Conservation (phyloP, 2,329 filamentous ascomycete species). For the Paracorniculantispora psalliotae region DNA sequence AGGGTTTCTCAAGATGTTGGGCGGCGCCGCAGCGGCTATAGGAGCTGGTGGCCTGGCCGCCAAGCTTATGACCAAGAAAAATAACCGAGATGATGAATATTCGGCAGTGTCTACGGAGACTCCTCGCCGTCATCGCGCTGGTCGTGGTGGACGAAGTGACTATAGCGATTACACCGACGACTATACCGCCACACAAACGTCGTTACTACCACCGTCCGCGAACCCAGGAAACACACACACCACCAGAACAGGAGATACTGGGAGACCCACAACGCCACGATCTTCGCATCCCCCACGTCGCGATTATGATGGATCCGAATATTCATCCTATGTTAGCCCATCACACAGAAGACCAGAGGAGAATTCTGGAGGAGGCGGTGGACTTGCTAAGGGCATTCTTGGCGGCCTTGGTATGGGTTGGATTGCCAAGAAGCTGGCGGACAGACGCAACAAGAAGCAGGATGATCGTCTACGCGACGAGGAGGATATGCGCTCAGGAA, state of each 20-base stretch:
- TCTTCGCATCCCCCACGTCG: slow-evolving; percentile 38
- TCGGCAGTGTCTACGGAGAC: slow-evolving; percentile 60
- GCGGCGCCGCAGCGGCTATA: slow-evolving; percentile 55
- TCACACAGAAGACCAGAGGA: slow-evolving; percentile 50
- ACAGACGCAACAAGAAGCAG: slow-evolving; percentile 45
- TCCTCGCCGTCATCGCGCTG: slow-evolving; percentile 43
- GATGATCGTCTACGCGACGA: slow-evolving; percentile 41
- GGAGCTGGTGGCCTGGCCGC: slow-evolving; percentile 60
- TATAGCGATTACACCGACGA: slow-evolving; percentile 43
- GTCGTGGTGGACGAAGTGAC: slow-evolving; percentile 43
- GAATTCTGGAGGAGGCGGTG: slow-evolving; percentile 39
- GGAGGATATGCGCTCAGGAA: slow-evolving; percentile 53
- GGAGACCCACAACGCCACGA: slow-evolving; percentile 45
- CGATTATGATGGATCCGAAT: slow-evolving; percentile 50
- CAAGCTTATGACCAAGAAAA: slow-evolving; percentile 50
- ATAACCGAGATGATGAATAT: slow-evolving; percentile 54
- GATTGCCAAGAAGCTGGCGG: slow-evolving; percentile 60
- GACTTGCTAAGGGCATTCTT: slow-evolving; percentile 51
- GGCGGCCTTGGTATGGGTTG: slow-evolving; percentile 64
- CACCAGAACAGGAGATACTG: slow-evolving; percentile 41
- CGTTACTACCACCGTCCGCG: slow-evolving; percentile 44
- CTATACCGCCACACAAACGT: slow-evolving; percentile 28
- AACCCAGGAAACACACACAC: slow-evolving; percentile 41
- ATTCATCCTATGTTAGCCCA: slow-evolving; percentile 57
- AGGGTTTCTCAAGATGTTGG: slow-evolving; percentile 56